A percentile compares a stretch with the other conserved stretches of the same genome.
phyloP scores from a whole-genome alignment of 352 stramenopile genomes.

The Peronospora destructor region DNA sequence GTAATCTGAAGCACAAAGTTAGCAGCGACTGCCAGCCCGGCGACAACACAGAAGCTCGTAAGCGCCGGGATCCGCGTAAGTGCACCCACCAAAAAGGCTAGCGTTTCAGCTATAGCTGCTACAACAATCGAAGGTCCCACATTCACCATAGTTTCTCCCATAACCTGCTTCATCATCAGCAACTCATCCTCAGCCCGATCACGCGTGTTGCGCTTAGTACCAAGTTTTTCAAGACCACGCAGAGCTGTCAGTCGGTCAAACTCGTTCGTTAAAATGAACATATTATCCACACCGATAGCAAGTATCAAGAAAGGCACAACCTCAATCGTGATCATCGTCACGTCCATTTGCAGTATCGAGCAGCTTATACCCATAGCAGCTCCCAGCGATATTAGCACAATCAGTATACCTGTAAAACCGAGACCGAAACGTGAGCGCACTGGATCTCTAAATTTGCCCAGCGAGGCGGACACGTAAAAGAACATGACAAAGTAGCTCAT shows the following conservation, averaged over 20 bases:
- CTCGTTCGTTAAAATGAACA: conserved; percentile 89
- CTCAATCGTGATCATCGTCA: conserved; percentile 89
- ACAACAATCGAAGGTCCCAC: conserved; percentile 83
- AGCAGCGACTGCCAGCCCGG: conserved; percentile 66
- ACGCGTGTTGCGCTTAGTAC: conserved; percentile 25
- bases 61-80: conserved; percentile 85
- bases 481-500: conserved; percentile 90
- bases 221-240: conserved; percentile 34
- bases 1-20: conserved; percentile 84
- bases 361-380: conserved; percentile 67
- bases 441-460: conserved; percentile 63
- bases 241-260: conserved; percentile 57
- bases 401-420: conserved; percentile 76
- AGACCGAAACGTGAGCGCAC: conserved; percentile 75
- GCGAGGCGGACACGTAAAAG: conserved; percentile 80
- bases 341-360: conserved; percentile 57
- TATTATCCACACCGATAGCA: conserved; percentile 89
- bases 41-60: conserved; percentile 82
- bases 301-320: conserved; percentile 89
- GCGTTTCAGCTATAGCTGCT: conserved; percentile 72
- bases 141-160: conserved; percentile 70
- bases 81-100: conserved; percentile 76
- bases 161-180: conserved; percentile 47
- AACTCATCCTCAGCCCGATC: conserved; percentile 31
- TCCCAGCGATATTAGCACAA: conserved; percentile 75